Percentiles rank a stretch among this genome's conserved stretches.
Conservation (phyloP, 2,329 filamentous ascomycete species). For the Chrysoporthe cubensis region DNA sequence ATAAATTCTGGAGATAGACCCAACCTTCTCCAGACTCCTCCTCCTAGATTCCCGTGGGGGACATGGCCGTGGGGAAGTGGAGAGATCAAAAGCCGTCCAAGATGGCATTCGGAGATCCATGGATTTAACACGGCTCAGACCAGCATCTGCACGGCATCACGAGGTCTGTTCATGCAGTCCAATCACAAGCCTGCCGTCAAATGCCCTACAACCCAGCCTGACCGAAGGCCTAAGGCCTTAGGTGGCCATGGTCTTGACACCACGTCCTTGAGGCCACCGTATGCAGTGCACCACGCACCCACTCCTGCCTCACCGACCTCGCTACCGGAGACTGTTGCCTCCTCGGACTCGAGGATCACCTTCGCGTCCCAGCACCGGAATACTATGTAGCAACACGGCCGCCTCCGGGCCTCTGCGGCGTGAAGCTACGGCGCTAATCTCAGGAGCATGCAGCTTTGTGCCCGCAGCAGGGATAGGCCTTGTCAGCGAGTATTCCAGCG, state of each 20-base stretch:
- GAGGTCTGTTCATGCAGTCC: neutral
- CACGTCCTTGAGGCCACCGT: neutral
- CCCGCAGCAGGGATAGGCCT: slow-evolving; percentile 22
- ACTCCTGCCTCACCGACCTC: slow-evolving; percentile 4
- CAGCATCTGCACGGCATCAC: slow-evolving; percentile 14
- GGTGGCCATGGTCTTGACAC: neutral
- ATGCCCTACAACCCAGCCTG: neutral
- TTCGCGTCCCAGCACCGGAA: slow-evolving; percentile 1
- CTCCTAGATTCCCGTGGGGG: neutral
- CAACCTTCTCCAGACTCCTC: slow-evolving; percentile 16
- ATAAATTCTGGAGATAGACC: slow-evolving; percentile 10
- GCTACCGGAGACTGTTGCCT: neutral
- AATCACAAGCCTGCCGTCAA: neutral
- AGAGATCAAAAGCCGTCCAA: slow-evolving; percentile 13
- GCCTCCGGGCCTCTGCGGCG: slow-evolving; percentile 14
- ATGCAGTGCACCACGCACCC: neutral
- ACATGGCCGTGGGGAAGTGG: slow-evolving; percentile 19
- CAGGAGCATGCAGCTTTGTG: slow-evolving; percentile 14
- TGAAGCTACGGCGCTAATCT: slow-evolving; percentile 15
- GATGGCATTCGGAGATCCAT: slow-evolving; percentile 19
- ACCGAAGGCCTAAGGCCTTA: neutral
- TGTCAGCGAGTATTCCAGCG: slow-evolving; percentile 22
- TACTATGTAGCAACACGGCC: neutral
- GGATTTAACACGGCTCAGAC: neutral
- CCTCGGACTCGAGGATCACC: neutral